Evolutionary conservation across 1,139 yeast genomes (phyloP).

Genomic region (Schwanniomyces etchellsii): DNA sequence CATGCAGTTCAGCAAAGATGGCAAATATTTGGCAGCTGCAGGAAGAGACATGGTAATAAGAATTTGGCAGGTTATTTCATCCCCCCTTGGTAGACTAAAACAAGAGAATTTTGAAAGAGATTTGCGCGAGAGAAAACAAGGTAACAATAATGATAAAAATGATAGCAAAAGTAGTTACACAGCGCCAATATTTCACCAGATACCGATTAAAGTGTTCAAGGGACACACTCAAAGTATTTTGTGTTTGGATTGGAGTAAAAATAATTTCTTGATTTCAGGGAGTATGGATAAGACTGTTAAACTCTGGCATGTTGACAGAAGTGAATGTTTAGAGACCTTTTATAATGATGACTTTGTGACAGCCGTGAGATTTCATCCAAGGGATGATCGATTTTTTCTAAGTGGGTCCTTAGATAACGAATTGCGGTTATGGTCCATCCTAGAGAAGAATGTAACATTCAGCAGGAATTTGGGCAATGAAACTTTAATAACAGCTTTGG

Average conservation of each 20-base stretch:
- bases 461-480: conserved; percentile 41
- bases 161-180: conserved; percentile 8
- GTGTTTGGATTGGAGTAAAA: conserved; percentile 83
- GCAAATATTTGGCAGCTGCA: conserved; percentile 77
- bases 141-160: not conserved
- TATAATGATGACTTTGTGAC: conserved; percentile 80
- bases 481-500: conserved; percentile 64
- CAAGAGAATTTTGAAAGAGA: conserved; percentile 17
- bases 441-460: conserved; percentile 46
- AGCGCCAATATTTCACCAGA: conserved; percentile 79
- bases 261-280: conserved; percentile 72
- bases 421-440: conserved; percentile 78
- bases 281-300: conserved; percentile 83
- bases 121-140: conserved; percentile 8
- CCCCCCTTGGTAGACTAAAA: conserved; percentile 57
- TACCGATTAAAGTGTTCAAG: conserved; percentile 53
- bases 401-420: conserved; percentile 80
- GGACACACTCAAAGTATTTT: conserved; percentile 72
- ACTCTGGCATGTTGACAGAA: conserved; percentile 79
- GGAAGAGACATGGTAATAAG: conserved; percentile 67
- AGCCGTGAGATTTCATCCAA: conserved; percentile 74
- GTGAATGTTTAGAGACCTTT: conserved; percentile 59
- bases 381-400: conserved; percentile 81
- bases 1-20: conserved; percentile 71
- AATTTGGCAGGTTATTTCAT: conserved; percentile 76